Evolutionary conservation across 805 yeast genomes (phyloP).

Genomic region (Wickerhamomyces silvicola): DNA sequence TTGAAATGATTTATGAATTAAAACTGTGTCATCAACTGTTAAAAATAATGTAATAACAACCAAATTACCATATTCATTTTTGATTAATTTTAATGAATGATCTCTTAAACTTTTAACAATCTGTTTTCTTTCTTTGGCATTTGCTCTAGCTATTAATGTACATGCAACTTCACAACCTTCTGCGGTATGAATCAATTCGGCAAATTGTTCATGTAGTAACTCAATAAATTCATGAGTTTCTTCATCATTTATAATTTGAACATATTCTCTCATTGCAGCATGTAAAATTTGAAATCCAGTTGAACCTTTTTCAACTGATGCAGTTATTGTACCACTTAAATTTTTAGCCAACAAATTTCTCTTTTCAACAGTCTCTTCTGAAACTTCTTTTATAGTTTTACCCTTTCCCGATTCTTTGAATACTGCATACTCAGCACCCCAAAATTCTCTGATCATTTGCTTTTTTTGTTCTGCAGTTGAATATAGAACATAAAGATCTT

Average conservation of each 20-base stretch:
- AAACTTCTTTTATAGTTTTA: conserved; percentile 58
- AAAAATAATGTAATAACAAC: conserved; percentile 74
- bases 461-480: conserved; percentile 77
- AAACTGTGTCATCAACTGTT: conserved; percentile 91
- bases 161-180: conserved; percentile 94
- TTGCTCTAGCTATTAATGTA: conserved; percentile 70
- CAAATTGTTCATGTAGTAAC: conserved; percentile 77
- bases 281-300: conserved; percentile 94
- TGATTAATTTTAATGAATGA: conserved; percentile 69
- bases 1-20: conserved; percentile 66
- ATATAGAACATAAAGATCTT: conserved; percentile 82
- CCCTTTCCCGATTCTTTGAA: conserved; percentile 71
- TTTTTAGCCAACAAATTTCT: conserved; percentile 68
- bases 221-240: conserved; percentile 81
- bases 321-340: conserved; percentile 74
- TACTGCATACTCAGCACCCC: conserved; percentile 93
- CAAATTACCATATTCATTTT: conserved; percentile 79
- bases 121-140: conserved; percentile 85
- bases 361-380: conserved; percentile 67
- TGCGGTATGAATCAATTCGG: conserved; percentile 90
- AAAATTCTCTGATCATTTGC: conserved; percentile 92
- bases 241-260: conserved; percentile 59
- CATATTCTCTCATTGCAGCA: conserved; percentile 91
- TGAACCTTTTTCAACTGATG: conserved; percentile 92
- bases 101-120: conserved; percentile 67